Conservation (phyloP, 495 filamentous ascomycete genomes). For the Penicillium dipodomyicola region DNA sequence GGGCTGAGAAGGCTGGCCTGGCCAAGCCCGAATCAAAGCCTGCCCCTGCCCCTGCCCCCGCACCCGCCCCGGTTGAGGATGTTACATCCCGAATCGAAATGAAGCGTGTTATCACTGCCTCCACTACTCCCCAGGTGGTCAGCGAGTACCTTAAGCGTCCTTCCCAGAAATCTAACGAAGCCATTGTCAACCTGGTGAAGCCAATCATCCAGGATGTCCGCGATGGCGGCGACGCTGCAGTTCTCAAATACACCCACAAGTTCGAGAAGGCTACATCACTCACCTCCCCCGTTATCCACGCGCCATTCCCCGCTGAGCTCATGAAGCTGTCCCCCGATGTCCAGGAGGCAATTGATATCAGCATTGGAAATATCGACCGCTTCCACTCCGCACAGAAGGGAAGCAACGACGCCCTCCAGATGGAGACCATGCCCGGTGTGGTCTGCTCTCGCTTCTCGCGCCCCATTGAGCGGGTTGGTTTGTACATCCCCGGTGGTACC, state of each 20-base stretch:
- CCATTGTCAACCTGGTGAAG: conserved; percentile 82
- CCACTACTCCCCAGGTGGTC: conserved; percentile 59
- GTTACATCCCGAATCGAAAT: conserved; percentile 71
- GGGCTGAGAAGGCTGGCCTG: conserved; percentile 78
- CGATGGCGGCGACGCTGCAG: conserved; percentile 74
- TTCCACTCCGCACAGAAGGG: conserved; percentile 91
- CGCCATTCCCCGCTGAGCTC: conserved; percentile 77
- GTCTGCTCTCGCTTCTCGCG: conserved; percentile 90
- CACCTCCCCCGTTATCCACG: conserved; percentile 80
- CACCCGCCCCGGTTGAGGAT: conserved; percentile 44
- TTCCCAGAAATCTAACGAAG: conserved; percentile 86
- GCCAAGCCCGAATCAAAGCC: conserved; percentile 34
- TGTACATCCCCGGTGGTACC: conserved; percentile 94
- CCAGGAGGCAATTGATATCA: conserved; percentile 85
- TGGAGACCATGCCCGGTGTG: conserved; percentile 98
- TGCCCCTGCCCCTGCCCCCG: conserved; percentile 43
- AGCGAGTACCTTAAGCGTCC: conserved; percentile 74
- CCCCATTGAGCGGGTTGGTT: conserved; percentile 88
- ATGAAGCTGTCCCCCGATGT: conserved; percentile 84
- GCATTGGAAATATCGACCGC: conserved; percentile 87
- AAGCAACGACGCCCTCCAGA: conserved; percentile 65
- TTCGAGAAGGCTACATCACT: conserved; percentile 93
- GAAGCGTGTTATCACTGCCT: conserved; percentile 68
- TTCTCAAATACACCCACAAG: conserved; percentile 91
- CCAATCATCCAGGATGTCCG: conserved; percentile 89